phyloP scores from a whole-genome alignment of 768 basidiomycete genomes.

The Boletus huronensis region DNA sequence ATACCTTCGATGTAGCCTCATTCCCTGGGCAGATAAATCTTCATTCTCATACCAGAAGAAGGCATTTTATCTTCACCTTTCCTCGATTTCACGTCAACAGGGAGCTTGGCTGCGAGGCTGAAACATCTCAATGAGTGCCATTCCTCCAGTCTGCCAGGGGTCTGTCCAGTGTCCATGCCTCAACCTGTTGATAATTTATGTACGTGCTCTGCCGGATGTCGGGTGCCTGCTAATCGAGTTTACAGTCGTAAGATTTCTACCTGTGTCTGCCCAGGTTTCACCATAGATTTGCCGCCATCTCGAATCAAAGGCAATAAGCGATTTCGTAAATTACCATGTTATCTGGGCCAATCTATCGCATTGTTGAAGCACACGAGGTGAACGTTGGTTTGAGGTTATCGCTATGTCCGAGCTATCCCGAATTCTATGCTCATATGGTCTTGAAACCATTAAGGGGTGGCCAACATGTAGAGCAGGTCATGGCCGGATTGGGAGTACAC shows the following conservation, averaged over 20 bases:
- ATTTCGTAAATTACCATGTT: neutral
- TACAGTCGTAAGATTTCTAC: neutral
- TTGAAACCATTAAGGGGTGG: neutral
- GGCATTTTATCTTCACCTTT: neutral
- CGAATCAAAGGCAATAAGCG: neutral
- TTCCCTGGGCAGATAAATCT: slow-evolving; percentile 31
- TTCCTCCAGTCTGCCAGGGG: neutral
- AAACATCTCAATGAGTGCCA: neutral
- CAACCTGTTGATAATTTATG: slow-evolving; percentile 1
- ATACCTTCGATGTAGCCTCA: slow-evolving; percentile 27
- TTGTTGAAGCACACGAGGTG: neutral
- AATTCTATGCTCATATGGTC: neutral
- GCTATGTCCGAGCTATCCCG: neutral
- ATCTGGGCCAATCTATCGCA: neutral
- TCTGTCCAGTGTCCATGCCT: neutral
- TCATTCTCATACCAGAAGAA: slow-evolving; percentile 8
- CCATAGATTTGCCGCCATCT: neutral
- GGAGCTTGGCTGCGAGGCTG: slow-evolving; percentile 7
- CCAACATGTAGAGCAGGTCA: neutral
- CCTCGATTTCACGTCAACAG: neutral
- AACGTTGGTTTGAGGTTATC: neutral
- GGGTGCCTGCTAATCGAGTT: neutral
- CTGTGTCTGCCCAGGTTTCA: neutral
- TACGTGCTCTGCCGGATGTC: slow-evolving; percentile 3
- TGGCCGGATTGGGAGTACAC: neutral